These are phyloP conservation scores for Chloris gayana DNA, from an alignment of 176 grass and related monocot genomes.

Conservation along the genomic window DNA sequence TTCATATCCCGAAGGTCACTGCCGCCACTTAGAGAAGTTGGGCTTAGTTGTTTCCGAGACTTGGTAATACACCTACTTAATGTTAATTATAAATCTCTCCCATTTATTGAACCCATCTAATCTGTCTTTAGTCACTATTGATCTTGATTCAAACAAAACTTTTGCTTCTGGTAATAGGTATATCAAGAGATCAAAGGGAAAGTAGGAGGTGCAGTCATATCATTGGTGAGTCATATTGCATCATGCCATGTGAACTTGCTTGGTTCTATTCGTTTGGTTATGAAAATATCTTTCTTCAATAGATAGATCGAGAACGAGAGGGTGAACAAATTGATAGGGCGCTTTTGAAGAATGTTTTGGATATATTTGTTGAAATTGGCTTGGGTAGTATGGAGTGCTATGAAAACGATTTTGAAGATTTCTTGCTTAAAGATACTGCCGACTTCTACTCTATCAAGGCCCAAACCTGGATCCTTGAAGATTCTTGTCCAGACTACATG, in stretches of 20 bases:
- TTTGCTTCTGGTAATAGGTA: slow-evolving; percentile 52
- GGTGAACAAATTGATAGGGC: slow-evolving; percentile 90
- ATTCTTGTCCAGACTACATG: slow-evolving; percentile 96
- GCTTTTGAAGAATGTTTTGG: slow-evolving; percentile 90
- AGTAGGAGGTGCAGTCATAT: slow-evolving; percentile 80
- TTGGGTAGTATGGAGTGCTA: slow-evolving; percentile 80
- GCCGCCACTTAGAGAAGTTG: slow-evolving; percentile 74
- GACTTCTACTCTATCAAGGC: slow-evolving; percentile 92
- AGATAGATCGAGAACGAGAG: slow-evolving; percentile 97
- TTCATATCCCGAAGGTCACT: slow-evolving; percentile 77
- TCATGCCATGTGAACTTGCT: slow-evolving; percentile 32
- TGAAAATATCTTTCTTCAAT: slow-evolving; percentile 33
- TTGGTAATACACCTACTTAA: slow-evolving; percentile 51
- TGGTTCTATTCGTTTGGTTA: slow-evolving; percentile 25
- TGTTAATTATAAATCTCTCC: not conserved
- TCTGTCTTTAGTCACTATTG: not conserved
- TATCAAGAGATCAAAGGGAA: slow-evolving; percentile 86
- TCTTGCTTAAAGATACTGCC: slow-evolving; percentile 86
- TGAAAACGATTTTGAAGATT: slow-evolving; percentile 85
- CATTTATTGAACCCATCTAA: slow-evolving; percentile 8
- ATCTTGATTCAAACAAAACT: slow-evolving; percentile 22
- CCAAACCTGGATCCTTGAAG: slow-evolving; percentile 90
- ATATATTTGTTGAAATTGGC: slow-evolving; percentile 98
- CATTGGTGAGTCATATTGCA: slow-evolving; percentile 61
- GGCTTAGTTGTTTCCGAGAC: slow-evolving; percentile 73